Conservation (phyloP, 2,329 filamentous ascomycete species). For the Colletotrichum ledebouriae region DNA sequence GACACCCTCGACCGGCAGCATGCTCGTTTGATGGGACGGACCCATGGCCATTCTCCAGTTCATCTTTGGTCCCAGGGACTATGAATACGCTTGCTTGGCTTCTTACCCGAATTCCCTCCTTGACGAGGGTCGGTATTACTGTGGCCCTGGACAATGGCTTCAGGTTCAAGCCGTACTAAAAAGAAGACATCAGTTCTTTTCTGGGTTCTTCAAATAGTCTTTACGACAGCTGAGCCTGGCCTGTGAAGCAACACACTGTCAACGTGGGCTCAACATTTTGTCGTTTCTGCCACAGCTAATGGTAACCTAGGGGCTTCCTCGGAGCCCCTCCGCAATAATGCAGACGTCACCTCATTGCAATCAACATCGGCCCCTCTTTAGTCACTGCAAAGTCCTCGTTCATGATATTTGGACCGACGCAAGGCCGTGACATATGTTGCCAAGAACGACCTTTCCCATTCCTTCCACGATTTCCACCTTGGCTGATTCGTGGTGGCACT, state of each 20-base stretch:
- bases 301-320: neutral
- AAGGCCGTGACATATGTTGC: slow-evolving; percentile 32
- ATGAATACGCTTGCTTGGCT: too few species aligned
- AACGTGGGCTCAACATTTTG: neutral
- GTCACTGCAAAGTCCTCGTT: neutral
- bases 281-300: too few species aligned
- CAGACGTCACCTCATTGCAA: neutral
- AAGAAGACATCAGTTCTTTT: too few species aligned
- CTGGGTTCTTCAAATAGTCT: too few species aligned
- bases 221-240: too few species aligned
- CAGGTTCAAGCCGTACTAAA: too few species aligned
- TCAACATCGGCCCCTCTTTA: slow-evolving; percentile 4
- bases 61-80: too few species aligned
- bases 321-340: neutral
- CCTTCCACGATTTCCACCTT: neutral
- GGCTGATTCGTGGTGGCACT: neutral
- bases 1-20: slow-evolving; percentile 1
- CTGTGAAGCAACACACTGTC: too few species aligned
- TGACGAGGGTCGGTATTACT: neutral
- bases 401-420: slow-evolving; percentile 24
- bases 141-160: too few species aligned
- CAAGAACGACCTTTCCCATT: slow-evolving; percentile 8
- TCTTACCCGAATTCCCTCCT: too few species aligned
- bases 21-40: neutral
- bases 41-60: neutral